phyloP scores from a whole-genome alignment of 345 rosid genomes.

The Mallotus nudiflorus region DNA sequence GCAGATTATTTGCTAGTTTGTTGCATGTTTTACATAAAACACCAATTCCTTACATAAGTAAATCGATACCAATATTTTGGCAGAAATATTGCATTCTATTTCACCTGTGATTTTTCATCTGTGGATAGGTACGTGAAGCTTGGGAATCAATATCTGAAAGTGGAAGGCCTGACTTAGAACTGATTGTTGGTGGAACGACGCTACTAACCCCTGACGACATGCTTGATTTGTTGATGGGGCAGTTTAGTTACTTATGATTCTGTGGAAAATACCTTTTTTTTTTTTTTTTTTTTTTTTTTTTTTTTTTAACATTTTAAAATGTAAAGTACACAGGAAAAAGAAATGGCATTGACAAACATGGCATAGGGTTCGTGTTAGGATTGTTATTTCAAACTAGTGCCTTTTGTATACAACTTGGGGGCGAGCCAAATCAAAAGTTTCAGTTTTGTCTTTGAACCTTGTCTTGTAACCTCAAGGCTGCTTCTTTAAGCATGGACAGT shows the following conservation, averaged over 20 bases:
- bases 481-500: no score
- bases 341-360: neutral
- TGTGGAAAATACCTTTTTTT: no score
- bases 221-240: slow-evolving; percentile 73
- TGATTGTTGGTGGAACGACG: slow-evolving; percentile 90
- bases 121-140: slow-evolving; percentile 64
- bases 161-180: slow-evolving; percentile 74
- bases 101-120: neutral
- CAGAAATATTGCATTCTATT: neutral
- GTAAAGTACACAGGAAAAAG: neutral
- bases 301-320: neutral
- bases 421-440: neutral
- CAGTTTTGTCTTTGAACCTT: neutral
- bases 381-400: neutral
- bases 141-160: slow-evolving; percentile 78
- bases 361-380: neutral
- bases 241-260: slow-evolving; percentile 54
- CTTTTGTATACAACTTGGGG: neutral
- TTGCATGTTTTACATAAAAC: neutral
- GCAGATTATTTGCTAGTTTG: neutral
- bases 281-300: no score
- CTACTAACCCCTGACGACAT: slow-evolving; percentile 78
- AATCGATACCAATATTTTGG: neutral
- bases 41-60: no score
- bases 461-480: neutral